Conservation (phyloP, 2,329 filamentous ascomycete species). For the Hypoxylon sp. region DNA sequence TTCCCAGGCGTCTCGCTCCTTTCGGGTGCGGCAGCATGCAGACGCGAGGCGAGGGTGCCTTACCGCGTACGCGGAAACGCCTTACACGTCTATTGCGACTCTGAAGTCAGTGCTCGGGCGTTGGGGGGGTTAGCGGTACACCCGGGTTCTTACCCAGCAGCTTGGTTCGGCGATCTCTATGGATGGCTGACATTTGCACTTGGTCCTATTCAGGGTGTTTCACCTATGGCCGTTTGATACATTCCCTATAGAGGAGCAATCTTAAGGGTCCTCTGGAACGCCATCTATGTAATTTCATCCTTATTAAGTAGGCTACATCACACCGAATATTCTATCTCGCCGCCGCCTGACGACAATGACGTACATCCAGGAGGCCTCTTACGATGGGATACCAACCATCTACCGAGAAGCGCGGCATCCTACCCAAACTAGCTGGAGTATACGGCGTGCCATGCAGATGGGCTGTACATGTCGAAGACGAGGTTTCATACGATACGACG, state of each 20-base stretch:
- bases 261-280: slow-evolving; percentile 11
- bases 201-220: slow-evolving; percentile 31
- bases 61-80: slow-evolving; percentile 43
- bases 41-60: slow-evolving; percentile 45
- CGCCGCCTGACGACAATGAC: slow-evolving; percentile 32
- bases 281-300: slow-evolving; percentile 15
- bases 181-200: slow-evolving; percentile 30
- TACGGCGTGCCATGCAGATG: slow-evolving; percentile 36
- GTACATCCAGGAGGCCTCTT: slow-evolving; percentile 34
- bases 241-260: slow-evolving; percentile 18
- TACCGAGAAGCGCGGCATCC: slow-evolving; percentile 39
- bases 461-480: slow-evolving; percentile 26
- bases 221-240: slow-evolving; percentile 16
- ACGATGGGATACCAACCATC: slow-evolving; percentile 27
- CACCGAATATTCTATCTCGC: slow-evolving; percentile 20
- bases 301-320: slow-evolving; percentile 17
- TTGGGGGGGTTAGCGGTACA: slow-evolving; percentile 30
- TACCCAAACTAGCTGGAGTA: slow-evolving; percentile 26
- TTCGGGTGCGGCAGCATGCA: slow-evolving; percentile 45
- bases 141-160: slow-evolving; percentile 40
- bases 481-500: slow-evolving; percentile 27
- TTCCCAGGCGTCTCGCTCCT: slow-evolving; percentile 33
- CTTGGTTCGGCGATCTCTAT: slow-evolving; percentile 41
- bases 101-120: slow-evolving; percentile 31
- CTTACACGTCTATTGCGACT: slow-evolving; percentile 35